Conservation (phyloP, 2,329 filamentous ascomycete genomes). For the Talaromyces albobiverticillius region DNA sequence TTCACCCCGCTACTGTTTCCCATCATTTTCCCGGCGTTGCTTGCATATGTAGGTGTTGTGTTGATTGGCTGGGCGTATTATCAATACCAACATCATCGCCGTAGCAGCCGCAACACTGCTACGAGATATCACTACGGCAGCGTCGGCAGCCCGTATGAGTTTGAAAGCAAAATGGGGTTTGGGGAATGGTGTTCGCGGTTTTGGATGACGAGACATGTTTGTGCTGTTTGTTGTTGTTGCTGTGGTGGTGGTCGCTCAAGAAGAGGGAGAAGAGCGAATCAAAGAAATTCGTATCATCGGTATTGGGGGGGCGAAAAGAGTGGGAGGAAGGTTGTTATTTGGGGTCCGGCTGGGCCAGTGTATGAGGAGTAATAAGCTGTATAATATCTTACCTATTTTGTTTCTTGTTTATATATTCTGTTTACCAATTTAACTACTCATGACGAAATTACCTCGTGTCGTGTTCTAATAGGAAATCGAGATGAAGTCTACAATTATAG, state of each 20-base stretch:
- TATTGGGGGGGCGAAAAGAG: background rate
- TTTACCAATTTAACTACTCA: no score
- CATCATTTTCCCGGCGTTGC: background rate
- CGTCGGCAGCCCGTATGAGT: background rate
- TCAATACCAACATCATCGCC: background rate
- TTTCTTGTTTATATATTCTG: no score
- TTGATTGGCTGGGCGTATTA: slow-evolving; percentile 6
- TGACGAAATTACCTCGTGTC: no score
- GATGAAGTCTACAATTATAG: no score
- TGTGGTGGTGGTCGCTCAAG: slow-evolving; percentile 1
- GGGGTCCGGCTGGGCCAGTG: slow-evolving; percentile 13
- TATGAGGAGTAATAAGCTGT: slow-evolving; percentile 12
- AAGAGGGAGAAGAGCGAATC: background rate
- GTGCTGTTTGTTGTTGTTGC: background rate
- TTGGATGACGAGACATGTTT: slow-evolving; percentile 8
- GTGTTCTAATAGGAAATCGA: no score
- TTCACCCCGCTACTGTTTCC: background rate
- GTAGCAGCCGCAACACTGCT: background rate
- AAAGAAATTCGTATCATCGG: background rate
- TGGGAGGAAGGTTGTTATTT: slow-evolving; percentile 9
- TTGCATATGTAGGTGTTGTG: background rate
- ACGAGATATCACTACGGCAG: background rate
- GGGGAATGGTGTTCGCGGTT: slow-evolving; percentile 9
- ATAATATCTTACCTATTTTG: background rate
- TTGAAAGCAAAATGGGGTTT: background rate